Evolutionary conservation across 2,329 filamentous ascomycete genomes (phyloP).

Genomic region (Nectriaceae sp.): DNA sequence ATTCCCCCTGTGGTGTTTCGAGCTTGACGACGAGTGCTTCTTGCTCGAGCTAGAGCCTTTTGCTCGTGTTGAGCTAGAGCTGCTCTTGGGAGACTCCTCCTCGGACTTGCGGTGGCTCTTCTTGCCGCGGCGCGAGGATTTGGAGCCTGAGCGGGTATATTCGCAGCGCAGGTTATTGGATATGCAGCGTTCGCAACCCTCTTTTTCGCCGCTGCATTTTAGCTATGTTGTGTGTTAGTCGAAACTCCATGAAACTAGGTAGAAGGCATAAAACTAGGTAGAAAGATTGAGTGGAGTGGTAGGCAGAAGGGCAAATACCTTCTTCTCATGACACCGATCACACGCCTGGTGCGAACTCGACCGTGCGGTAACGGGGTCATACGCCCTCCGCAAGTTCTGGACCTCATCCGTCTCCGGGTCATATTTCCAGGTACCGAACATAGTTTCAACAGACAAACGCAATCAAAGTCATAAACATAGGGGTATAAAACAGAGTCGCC

Average conservation of each 20-base stretch:
- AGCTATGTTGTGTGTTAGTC: constrained; percentile 28
- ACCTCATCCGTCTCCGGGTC: constrained; percentile 40
- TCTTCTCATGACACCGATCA: constrained; percentile 41
- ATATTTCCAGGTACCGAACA: constrained; percentile 43
- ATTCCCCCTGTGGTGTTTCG: constrained; percentile 12
- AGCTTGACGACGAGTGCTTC: constrained; percentile 15
- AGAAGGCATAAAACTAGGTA: not conserved
- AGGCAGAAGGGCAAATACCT: constrained; percentile 25
- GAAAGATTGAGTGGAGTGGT: constrained; percentile 1
- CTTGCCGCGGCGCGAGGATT: constrained; percentile 33
- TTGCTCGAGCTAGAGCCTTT: not conserved
- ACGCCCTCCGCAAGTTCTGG: constrained; percentile 37
- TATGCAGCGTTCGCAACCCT: constrained; percentile 38
- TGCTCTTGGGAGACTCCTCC: constrained; percentile 15
- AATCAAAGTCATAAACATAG: no score
- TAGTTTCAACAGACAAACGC: no score
- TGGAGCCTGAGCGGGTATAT: constrained; percentile 37
- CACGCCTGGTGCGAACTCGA: constrained; percentile 42
- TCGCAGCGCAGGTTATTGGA: constrained; percentile 34
- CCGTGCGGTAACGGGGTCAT: constrained; percentile 39
- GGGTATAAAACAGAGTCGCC: no score
- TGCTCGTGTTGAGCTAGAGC: not conserved
- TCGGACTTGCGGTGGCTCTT: constrained; percentile 21
- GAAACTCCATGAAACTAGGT: not conserved
- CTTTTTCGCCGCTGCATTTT: constrained; percentile 40